Evolutionary conservation across 2,329 filamentous ascomycete genomes (phyloP).

Genomic region (Aspergillus hortae): DNA sequence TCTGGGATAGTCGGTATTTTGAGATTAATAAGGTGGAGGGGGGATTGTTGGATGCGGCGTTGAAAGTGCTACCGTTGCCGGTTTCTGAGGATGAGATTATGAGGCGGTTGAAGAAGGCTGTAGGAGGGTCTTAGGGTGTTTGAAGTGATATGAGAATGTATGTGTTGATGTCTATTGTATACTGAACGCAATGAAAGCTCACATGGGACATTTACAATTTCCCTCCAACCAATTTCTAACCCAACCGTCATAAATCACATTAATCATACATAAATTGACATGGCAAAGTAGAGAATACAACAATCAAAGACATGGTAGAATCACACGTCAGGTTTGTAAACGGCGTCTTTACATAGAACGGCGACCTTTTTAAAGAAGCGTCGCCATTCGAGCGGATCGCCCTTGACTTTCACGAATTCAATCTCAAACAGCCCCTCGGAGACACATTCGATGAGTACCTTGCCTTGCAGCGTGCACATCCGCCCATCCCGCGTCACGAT

Average conservation of each 20-base stretch:
- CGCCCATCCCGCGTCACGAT: conserved; percentile 65
- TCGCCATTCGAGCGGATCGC: conserved; percentile 94
- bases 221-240: neutral
- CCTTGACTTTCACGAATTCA: conserved; percentile 89
- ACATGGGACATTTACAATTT: neutral
- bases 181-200: too few relatives aligned
- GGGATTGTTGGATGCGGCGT: conserved; percentile 13
- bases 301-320: neutral
- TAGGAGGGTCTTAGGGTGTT: neutral
- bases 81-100: conserved; percentile 13
- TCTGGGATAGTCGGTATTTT: conserved; percentile 46
- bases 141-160: too few relatives aligned
- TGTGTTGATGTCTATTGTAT: too few relatives aligned
- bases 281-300: conserved; percentile 4
- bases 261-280: conserved; percentile 13
- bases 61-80: conserved; percentile 6
- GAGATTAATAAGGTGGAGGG: conserved; percentile 52
- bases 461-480: conserved; percentile 42
- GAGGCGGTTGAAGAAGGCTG: neutral
- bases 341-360: conserved; percentile 78
- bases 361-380: conserved; percentile 96
- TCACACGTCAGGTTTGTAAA: conserved; percentile 58
- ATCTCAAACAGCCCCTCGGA: conserved; percentile 71
- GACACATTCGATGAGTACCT: conserved; percentile 43
- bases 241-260: conserved; percentile 11